Evolutionary conservation across 2,329 filamentous ascomycete species (phyloP).

Genomic region (Emergomyces orientalis): DNA sequence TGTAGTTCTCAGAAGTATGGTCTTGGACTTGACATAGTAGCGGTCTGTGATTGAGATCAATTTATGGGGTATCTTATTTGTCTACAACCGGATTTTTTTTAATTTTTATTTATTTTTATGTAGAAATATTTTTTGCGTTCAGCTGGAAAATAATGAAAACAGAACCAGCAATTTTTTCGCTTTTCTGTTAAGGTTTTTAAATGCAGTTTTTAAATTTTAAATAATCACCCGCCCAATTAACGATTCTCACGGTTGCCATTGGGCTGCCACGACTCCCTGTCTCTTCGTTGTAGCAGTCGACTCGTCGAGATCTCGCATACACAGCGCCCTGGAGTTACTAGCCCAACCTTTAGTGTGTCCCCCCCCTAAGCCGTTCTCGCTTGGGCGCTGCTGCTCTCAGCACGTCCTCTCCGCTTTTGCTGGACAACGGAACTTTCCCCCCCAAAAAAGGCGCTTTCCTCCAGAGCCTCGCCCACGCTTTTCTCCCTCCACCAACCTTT

Average conservation of each 20-base stretch:
- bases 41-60: too few relatives aligned
- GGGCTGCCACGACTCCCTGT: too few relatives aligned
- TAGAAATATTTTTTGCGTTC: too few relatives aligned
- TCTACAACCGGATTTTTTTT: too few relatives aligned
- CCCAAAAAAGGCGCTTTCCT: neutral
- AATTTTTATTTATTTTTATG: too few relatives aligned
- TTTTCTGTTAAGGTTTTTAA: neutral
- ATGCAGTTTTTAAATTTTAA: neutral
- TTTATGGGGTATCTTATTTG: too few relatives aligned
- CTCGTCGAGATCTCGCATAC: neutral
- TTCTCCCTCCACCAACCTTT: neutral
- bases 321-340: neutral
- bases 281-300: neutral
- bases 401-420: slow-evolving; percentile 6
- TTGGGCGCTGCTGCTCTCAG: neutral
- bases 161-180: neutral
- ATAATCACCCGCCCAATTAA: neutral
- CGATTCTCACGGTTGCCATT: neutral
- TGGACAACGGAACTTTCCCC: neutral
- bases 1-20: neutral
- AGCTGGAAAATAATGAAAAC: neutral
- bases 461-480: slow-evolving; percentile 6
- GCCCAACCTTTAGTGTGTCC: neutral
- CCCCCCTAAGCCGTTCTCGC: neutral
- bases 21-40: too few relatives aligned